Evolutionary conservation across 352 stramenopile genomes (phyloP), one percentile per base, ranked within the genome.

Genomic region (Globisporangium takayamanum): DNA sequence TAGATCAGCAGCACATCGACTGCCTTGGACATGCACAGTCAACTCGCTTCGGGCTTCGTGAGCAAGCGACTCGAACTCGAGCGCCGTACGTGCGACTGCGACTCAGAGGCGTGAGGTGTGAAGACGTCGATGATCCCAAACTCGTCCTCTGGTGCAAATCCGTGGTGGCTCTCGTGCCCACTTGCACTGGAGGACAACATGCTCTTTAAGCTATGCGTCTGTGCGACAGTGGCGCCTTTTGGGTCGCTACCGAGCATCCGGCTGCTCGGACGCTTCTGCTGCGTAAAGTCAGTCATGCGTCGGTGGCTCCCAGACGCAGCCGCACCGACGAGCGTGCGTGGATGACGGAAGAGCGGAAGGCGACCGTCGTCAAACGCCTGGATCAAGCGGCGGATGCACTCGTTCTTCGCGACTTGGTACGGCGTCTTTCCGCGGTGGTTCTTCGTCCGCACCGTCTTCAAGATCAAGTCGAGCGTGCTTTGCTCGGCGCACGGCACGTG

Each of bases 311-410:
- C 12, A 11, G 39, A 1, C 22, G 20, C 10, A 8, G 39, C 2
- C 16, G 30, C 11, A 18, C 0, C 51, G 16, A 28, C 25, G 37
- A 50, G 54, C 0, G 30, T 22, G 39, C 72, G 60, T 33, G 63
- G 25, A n/a, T 63, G 64, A 16, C 63, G 64, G 10, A 77, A 64
- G 28, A 66, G 63, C 15, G 49, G 63, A 2, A 71, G 30, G 12
- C 74, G 66, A 2, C 78, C 78, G 66, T 81, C 76, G 30, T 88
- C 72, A 25, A 78, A 76, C 7, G 70, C 64, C 47, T 81, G 74
- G 14, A 88, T 60, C 28, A 78, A 45, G 2, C 61, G 58, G 11
- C 72, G 71, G 33, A 84, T 61, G n/a, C 60, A 71, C 6, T 78
- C 75, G 41, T 66, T 77, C 59, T 76, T 86, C 5, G 75, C 57